Percentiles rank a stretch among this genome's conserved stretches.
These are phyloP conservation scores for Globisporangium canariense DNA, from an alignment of 352 stramenopile species.

Conservation along the genomic window DNA sequence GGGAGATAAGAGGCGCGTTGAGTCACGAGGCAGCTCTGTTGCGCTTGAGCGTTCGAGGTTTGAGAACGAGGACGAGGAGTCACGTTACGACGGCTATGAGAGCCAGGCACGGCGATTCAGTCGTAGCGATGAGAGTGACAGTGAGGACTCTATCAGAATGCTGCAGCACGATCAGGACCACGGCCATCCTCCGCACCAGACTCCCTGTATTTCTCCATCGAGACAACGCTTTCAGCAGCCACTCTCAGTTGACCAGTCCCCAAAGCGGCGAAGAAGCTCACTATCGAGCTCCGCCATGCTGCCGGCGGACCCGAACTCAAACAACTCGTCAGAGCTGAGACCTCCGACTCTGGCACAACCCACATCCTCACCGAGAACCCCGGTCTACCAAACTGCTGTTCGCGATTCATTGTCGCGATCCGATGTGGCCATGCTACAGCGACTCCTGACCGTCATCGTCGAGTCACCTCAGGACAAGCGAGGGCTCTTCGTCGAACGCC, in stretches of 20 bases:
- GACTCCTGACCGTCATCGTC: conserved; percentile 10
- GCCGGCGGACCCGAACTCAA: background rate
- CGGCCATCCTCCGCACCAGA: background rate
- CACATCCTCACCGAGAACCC: background rate
- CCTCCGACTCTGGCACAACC: background rate
- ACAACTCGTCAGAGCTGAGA: background rate
- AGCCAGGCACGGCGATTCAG: background rate
- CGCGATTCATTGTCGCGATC: background rate
- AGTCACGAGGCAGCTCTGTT: background rate
- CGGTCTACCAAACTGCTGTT: background rate
- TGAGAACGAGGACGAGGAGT: background rate
- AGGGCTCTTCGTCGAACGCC: conserved; percentile 11
- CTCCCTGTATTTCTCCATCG: background rate
- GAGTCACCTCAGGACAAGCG: conserved; percentile 13
- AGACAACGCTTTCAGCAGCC: background rate
- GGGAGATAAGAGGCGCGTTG: background rate
- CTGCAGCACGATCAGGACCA: background rate
- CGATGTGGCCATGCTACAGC: conserved; percentile 5
- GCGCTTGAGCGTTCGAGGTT: background rate
- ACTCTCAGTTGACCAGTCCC: background rate
- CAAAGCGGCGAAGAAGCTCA: background rate
- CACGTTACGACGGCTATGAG: background rate
- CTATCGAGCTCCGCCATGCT: background rate
- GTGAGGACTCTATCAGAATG: background rate
- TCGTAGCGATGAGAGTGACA: background rate